Evolutionary conservation across 108 stramenopile species (phyloP), one percentile per base, ranked within the genome.

Genomic region (Discostella pseudostelligera): DNA sequence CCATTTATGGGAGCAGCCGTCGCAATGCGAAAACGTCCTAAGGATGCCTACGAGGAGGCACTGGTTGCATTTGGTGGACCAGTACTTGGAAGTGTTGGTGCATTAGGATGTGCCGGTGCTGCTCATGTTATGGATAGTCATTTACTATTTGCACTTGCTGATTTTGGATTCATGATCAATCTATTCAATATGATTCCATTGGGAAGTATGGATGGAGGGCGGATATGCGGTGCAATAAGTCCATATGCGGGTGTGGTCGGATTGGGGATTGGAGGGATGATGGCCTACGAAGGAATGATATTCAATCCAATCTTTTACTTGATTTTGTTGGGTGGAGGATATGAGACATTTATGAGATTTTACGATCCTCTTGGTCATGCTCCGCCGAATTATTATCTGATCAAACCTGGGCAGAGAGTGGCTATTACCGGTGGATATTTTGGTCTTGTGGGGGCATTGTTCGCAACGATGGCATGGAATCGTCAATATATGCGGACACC

Each of bases 101-200:
- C 96, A n/a, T 78, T 67, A 2, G 88, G 76, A 0, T 83, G 86
- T 40, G 84, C 81, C 2, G 75, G 86, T 6, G 94, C 76, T 5
- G 96, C 79, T 5, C 83, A 82, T 63, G 48, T 65, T 48, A 92
- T 76, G 47, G 78, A 92, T 24, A 92, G 89, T 32, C 89, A 90
- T 62, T 78, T 97, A 20, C 59, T 94, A 13, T 88, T 85, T 62
- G 92, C 96, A 12, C 77, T 97, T 39, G 96, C 91, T 29, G 96
- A 97, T 63, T 97, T 95, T 76, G 96, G 96, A 9, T 92, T 88
- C 76, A 95, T 97, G 94, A 90, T 97, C 67, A 97, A 97, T 68
- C 67, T 97, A 20, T 94, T 97, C 87, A 97, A 97, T 63, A 42
- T 97, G 32, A 55, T 97, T 20, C 96, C 96, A 4, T 63, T 97